phyloP scores from a whole-genome alignment of 2,329 filamentous ascomycete species.

The Trichoderma atrobrunneum region DNA sequence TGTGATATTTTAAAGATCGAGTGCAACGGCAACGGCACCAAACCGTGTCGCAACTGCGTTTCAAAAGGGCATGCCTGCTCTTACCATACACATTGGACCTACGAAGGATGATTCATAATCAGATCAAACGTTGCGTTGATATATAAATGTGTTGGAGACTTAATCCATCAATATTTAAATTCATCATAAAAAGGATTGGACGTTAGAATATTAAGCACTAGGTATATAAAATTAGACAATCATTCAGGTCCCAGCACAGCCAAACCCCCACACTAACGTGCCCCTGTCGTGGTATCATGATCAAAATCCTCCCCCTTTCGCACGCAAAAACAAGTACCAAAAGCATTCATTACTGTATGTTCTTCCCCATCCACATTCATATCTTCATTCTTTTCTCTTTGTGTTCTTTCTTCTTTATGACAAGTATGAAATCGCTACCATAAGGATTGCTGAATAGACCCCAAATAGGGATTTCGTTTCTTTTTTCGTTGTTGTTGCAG shows the following conservation, averaged over 20 bases:
- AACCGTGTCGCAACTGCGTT: too few species aligned
- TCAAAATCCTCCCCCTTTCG: not conserved
- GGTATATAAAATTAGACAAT: not conserved
- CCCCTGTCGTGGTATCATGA: conserved; percentile 16
- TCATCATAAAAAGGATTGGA: not conserved
- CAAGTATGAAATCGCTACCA: not conserved
- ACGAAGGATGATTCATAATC: too few species aligned
- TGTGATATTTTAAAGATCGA: too few species aligned
- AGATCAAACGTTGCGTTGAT: not conserved
- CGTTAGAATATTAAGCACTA: conserved; percentile 8
- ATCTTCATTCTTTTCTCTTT: not conserved
- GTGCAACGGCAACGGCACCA: too few species aligned
- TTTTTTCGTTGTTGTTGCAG: not conserved
- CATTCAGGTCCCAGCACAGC: not conserved
- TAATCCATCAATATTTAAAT: not conserved
- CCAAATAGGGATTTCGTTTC: not conserved
- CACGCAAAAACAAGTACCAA: conserved; percentile 31
- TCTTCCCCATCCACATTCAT: not conserved
- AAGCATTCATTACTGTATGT: not conserved
- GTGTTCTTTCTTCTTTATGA: not conserved
- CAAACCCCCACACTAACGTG: not conserved
- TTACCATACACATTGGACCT: too few species aligned
- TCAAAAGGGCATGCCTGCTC: too few species aligned
- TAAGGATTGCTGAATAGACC: not conserved
- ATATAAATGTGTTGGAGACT: not conserved